Percentiles rank a stretch among this genome's conserved stretches.
phyloP scores from a whole-genome alignment of 2,329 filamentous ascomycete species.

The Clarireedia paspali region DNA sequence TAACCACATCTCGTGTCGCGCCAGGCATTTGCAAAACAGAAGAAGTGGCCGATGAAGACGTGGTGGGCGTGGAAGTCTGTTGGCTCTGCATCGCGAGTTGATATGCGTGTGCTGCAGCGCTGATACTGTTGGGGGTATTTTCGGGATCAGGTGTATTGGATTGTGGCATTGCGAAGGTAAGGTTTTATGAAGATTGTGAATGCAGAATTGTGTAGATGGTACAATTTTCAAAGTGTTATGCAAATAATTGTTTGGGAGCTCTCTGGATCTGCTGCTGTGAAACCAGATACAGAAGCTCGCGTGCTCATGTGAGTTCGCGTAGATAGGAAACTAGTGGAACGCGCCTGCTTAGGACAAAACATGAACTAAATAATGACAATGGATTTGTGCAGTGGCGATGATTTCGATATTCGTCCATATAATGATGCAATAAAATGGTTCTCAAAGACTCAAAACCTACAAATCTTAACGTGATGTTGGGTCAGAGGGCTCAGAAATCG shows the following conservation, averaged over 20 bases:
- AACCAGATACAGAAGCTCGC: neutral
- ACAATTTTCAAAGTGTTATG: neutral
- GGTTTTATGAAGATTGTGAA: neutral
- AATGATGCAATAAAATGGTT: slow-evolving; percentile 13
- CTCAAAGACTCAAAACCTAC: slow-evolving; percentile 12
- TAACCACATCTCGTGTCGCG: slow-evolving; percentile 21
- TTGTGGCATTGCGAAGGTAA: slow-evolving; percentile 16
- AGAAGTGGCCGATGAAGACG: neutral
- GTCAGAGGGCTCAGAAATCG: slow-evolving; percentile 20
- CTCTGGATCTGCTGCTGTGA: neutral
- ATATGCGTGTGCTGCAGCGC: slow-evolving; percentile 22
- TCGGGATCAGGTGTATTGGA: slow-evolving; percentile 10
- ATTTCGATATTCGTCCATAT: neutral
- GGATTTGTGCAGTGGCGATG: neutral
- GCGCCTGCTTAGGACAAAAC: too few species aligned
- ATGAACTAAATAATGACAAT: neutral
- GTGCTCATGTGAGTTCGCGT: neutral
- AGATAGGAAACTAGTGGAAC: neutral
- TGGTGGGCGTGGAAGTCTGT: slow-evolving; percentile 16
- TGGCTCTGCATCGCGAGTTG: slow-evolving; percentile 22
- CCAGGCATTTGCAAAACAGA: slow-evolving; percentile 13
- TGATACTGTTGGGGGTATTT: slow-evolving; percentile 15
- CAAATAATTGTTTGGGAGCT: neutral
- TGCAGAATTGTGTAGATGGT: neutral
- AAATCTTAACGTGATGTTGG: slow-evolving; percentile 20